Evolutionary conservation across 2,329 filamentous ascomycete species (phyloP), one percentile per base, ranked within the genome.

Genomic region (Simplicillium sp.): DNA sequence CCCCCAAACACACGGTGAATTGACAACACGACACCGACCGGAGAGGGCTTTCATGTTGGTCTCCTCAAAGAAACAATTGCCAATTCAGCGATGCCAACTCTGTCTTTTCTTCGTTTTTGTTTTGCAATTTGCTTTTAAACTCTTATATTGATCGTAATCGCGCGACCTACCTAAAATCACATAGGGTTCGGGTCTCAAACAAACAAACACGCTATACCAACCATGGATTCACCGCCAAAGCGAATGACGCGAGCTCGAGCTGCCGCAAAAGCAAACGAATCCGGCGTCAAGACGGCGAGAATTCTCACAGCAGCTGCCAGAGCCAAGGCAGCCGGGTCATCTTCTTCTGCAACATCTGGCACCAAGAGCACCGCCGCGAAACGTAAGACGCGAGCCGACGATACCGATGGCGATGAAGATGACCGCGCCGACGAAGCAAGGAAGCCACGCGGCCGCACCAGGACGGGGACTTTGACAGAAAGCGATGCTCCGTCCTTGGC

Each of bases 171-270:
- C 20, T 25, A 9, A 25, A 25, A 9, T 25, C 20, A 9, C 20
- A 9, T 25, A 25, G 20, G 9, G 20, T 25, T 25, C 20, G 9
- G 20, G 20, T 25, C 9, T 6, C 20, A 25, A 25, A 25, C 20
- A 25, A 25, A 6, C 20, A 25, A 25, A 25, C 20, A 25, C 20
- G 9, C 9, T 25, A 5, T 25, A 25, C 31, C 31, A 46, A 64
- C 39, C 47, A 77, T 79, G 73, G 70, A 74, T 48, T 77, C 72
- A 44, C 74, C 75, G 39, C 75, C 75, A 29, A 77, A 77, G 60
- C 71, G 75, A 48, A 68, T 78, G 52, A 79, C 75, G 46, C 70
- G 75, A 39, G 60, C 67, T 36, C 58, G 67, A 43, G 65, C 67
- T 28, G 65, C 66, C 20, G 66, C 66, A 34, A 69, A 64, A 53